Conservation (phyloP, 2,329 filamentous ascomycete genomes). For the Apiospora sp. region DNA sequence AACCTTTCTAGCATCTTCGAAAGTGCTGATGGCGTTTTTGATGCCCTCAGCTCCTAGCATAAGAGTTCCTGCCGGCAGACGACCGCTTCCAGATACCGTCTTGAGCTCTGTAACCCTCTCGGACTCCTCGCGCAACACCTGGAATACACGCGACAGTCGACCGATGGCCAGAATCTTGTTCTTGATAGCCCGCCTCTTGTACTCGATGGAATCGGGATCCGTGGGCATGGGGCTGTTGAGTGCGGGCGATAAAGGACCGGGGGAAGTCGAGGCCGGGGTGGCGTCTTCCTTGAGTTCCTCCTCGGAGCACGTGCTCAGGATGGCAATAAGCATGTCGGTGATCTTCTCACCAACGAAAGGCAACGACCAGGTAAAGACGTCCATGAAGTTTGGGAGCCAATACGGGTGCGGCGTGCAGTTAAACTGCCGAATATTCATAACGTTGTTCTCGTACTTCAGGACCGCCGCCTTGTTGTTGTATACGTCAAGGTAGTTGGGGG, state of each 20-base stretch:
- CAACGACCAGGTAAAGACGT: slow-evolving; percentile 99
- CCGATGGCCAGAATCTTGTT: slow-evolving; percentile 99
- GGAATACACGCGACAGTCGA: slow-evolving; percentile 95
- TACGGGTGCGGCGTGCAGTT: slow-evolving; percentile 99
- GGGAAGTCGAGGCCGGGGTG: slow-evolving; percentile 73
- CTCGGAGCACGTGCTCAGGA: slow-evolving; percentile 98
- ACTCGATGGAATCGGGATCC: slow-evolving; percentile 89
- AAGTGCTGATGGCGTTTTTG: slow-evolving; percentile 96
- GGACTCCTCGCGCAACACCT: slow-evolving; percentile 95
- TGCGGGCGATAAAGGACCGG: slow-evolving; percentile 78
- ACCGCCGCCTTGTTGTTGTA: slow-evolving; percentile 99
- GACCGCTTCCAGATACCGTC: slow-evolving; percentile 84
- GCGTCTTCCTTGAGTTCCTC: slow-evolving; percentile 94
- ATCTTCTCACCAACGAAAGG: slow-evolving; percentile 99
- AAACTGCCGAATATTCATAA: slow-evolving; percentile 99
- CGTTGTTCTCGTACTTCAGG: slow-evolving; percentile 99
- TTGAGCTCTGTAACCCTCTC: slow-evolving; percentile 97
- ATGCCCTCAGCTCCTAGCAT: slow-evolving; percentile 99
- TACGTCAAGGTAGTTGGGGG: slow-evolving; percentile 97
- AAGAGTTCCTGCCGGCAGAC: slow-evolving; percentile 91
- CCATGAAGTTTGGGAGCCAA: slow-evolving; percentile 99
- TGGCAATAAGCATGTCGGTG: slow-evolving; percentile 98
- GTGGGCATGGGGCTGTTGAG: slow-evolving; percentile 52
- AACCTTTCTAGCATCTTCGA: slow-evolving; percentile 96
- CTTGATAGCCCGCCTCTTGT: slow-evolving; percentile 96